Percentiles rank a stretch among this genome's conserved stretches.
Evolutionary conservation across 2,329 filamentous ascomycete genomes (phyloP).

Genomic region (Diaporthe citriasiana): DNA sequence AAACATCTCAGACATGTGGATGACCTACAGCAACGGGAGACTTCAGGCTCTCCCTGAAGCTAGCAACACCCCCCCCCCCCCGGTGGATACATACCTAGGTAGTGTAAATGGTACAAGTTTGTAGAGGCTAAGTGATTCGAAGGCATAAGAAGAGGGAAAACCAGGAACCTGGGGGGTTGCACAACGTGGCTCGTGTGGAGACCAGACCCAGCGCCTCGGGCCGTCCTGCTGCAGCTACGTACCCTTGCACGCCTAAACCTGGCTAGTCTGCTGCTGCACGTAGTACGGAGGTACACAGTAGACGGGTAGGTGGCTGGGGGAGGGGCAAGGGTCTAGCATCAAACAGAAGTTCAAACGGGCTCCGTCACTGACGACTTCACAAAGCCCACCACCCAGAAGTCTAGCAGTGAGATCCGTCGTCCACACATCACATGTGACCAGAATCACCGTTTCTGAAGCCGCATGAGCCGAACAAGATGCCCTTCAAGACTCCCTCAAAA

Average conservation of each 20-base stretch:
- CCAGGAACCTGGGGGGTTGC: background rate
- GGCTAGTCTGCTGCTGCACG: background rate
- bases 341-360: background rate
- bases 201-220: conserved; percentile 17
- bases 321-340: conserved; percentile 2
- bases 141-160: background rate
- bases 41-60: too few species aligned
- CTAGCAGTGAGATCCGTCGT: background rate
- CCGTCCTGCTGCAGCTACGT: conserved; percentile 10
- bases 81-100: conserved; percentile 4
- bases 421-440: background rate
- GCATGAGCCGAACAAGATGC: conserved; percentile 3
- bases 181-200: conserved; percentile 11
- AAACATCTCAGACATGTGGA: background rate
- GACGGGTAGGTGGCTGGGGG: conserved; percentile 8
- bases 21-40: background rate
- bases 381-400: background rate
- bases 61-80: too few species aligned
- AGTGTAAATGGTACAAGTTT: background rate
- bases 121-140: background rate
- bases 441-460: background rate
- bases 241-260: background rate
- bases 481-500: conserved; percentile 41
- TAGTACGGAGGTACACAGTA: background rate
- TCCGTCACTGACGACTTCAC: background rate